These are phyloP conservation scores for Fusarium luffae DNA, from an alignment of 2,329 filamentous ascomycete genomes.

Conservation along the genomic window DNA sequence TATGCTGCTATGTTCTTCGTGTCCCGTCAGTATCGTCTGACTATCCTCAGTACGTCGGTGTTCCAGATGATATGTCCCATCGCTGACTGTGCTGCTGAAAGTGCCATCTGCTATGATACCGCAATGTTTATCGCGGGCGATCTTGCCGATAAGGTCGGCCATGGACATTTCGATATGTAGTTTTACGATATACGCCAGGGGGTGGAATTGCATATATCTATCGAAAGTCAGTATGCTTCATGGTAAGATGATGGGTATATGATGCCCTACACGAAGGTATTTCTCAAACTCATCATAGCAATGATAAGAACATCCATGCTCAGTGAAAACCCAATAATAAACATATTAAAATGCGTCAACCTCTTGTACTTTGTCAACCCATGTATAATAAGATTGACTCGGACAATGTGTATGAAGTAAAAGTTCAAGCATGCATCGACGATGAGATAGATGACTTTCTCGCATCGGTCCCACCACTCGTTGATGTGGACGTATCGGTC, in stretches of 20 bases:
- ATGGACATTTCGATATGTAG: slow-evolving; percentile 66
- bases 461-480: slow-evolving; percentile 44
- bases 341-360: slow-evolving; percentile 45
- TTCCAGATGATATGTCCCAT: slow-evolving; percentile 24
- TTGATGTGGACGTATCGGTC: slow-evolving; percentile 43
- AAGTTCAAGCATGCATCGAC: slow-evolving; percentile 41
- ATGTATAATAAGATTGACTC: slow-evolving; percentile 33
- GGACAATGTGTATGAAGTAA: slow-evolving; percentile 44
- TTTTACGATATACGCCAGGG: slow-evolving; percentile 64
- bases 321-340: slow-evolving; percentile 44
- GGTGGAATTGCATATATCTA: slow-evolving; percentile 61
- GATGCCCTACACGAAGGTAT: slow-evolving; percentile 44
- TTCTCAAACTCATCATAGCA: slow-evolving; percentile 45
- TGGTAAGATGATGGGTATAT: not conserved
- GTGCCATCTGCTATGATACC: slow-evolving; percentile 35
- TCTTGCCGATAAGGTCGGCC: slow-evolving; percentile 61
- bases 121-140: slow-evolving; percentile 43
- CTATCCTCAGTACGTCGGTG: not conserved
- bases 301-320: slow-evolving; percentile 46
- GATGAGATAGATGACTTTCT: slow-evolving; percentile 46
- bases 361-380: slow-evolving; percentile 43
- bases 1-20: not conserved
- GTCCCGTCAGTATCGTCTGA: not conserved
- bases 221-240: not conserved
- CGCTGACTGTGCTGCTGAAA: slow-evolving; percentile 29